These are phyloP conservation scores for Tetratostichococcus sp. DNA, from an alignment of 139 green algal species.

Conservation along the genomic window DNA sequence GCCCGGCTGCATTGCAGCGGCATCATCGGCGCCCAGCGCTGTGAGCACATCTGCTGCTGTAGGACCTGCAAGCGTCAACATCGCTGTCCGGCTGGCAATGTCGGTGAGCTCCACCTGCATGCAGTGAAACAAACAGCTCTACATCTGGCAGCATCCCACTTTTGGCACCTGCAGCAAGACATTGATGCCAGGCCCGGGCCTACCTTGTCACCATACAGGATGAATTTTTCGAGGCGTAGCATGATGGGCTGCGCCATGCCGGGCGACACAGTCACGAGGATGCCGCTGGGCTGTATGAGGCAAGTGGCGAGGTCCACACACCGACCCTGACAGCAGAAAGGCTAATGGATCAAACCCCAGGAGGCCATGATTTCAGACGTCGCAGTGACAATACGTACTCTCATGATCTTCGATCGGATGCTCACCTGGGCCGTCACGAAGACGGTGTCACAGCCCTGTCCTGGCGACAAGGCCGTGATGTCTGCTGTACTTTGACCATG, in stretches of 20 bases:
- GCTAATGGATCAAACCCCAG: too few relatives aligned
- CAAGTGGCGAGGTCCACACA: constrained; percentile 58
- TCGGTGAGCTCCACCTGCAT: constrained; percentile 48
- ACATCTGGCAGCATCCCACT: too few relatives aligned
- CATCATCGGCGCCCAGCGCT: constrained; percentile 41
- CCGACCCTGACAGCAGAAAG: constrained; percentile 51
- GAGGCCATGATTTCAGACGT: too few relatives aligned
- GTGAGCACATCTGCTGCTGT: constrained; percentile 45
- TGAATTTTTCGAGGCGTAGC: constrained; percentile 68
- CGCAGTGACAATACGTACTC: too few relatives aligned
- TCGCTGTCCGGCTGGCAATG: constrained; percentile 33
- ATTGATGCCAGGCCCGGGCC: too few relatives aligned
- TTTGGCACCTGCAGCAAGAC: too few relatives aligned
- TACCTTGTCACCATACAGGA: constrained; percentile 71
- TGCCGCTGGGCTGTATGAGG: constrained; percentile 33
- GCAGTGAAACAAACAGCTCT: background rate
- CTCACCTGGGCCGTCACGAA: background rate
- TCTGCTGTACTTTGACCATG: constrained; percentile 67
- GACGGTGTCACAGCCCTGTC: constrained; percentile 59
- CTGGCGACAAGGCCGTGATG: constrained; percentile 39
- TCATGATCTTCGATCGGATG: too few relatives aligned
- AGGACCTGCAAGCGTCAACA: constrained; percentile 69
- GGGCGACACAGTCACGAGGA: constrained; percentile 57
- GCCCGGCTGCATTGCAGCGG: background rate
- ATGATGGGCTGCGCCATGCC: constrained; percentile 33